Evolutionary conservation across 345 rosid species (phyloP), one percentile per base, ranked within the genome.

Genomic region (Citrus maxima): DNA sequence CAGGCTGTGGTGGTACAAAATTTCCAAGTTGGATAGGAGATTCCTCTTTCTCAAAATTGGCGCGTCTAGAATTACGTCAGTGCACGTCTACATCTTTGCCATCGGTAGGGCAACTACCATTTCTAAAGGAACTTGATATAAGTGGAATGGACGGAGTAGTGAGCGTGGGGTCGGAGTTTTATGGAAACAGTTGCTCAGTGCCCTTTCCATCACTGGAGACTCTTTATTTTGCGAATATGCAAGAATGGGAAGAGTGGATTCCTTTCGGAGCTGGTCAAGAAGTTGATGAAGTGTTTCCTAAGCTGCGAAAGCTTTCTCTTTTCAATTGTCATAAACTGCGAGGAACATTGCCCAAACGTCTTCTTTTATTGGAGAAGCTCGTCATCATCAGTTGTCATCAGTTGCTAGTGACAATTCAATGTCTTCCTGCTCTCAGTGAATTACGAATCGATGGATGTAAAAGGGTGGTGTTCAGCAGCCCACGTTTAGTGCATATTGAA

Each of bases 321-420:
- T 0, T 0, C 8, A 6, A 6, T 1, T 35, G 38, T 6, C 0
- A 0, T 35, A 35, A 35, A 35, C 38, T 35, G 0, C 38, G 0
- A 35, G 38, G 38, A 35, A 35, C 38, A 35, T 35, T 35, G 38
- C 38, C 46, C 3, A 40, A 2, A 2, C 46, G 46, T 0, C 46
- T 40, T 40, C 46, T 2, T 8, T 40, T 9, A 9, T 40, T 40
- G 46, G 46, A 40, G 12, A 40, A 0, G 3, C 46, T 40, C 46
- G 0, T 0, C 3, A 9, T 40, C 0, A 0, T 0, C 0, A 2
- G 12, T 40, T 40, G 46, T 40, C 0, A 40, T 1, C 3, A 40
- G 46, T 40, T 40, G 46, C 12, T 40, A 40, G 46, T 40, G 46
- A 40, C 46, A 9, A 9, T 40, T 40, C 46, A 40, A 40, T 40